Evolutionary conservation across 2,329 filamentous ascomycete species (phyloP), one percentile per base, ranked within the genome.

Genomic region (Sarocladiaceae sp.): DNA sequence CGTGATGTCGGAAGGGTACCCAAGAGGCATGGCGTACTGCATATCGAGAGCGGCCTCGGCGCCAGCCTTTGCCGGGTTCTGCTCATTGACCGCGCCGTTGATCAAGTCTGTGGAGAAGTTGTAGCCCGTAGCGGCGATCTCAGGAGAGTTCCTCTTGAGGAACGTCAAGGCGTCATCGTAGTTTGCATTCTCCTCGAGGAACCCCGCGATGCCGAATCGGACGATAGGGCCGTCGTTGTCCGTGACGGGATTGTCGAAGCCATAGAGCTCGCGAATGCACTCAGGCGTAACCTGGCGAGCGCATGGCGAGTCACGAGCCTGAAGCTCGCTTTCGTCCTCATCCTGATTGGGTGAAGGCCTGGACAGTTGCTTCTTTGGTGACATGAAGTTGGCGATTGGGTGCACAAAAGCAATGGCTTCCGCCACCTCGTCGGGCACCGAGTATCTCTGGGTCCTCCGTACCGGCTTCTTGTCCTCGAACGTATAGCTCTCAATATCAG

Each of bases 381-480:
- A 58, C 65, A 74, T 68, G 46, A 76, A 76, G 58, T 74, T 69
- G 46, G 63, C 59, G 33, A 75, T 55, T 0, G 73, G 72, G 32
- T 72, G 65, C 21, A 76, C 58, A 48, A 75, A 74, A 44, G 62
- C 63, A 44, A 76, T 62, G 45, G 61, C 54, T 2, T 56, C 51
- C 2, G 57, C 51, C 4, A 76, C 57, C 3, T 54, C 48, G 3
- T 58, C 58, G 0, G 73, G 72, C 2, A 75, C 55, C 2, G 61
- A 61, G 50, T 76, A 75, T 15, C 66, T 57, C 10, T 55, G 62
- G 3, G 72, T 65, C 11, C 73, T 65, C 3, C 75, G 57, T 3
- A 72, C 62, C 1, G 64, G 57, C 3, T 51, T 47, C 32, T 60
- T 54, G 27, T 56, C 56, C 4, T 60, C 50, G 48, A 68, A 73